Conservation (phyloP, 2,329 filamentous ascomycete species). For the Akanthomyces dipterigenus region DNA sequence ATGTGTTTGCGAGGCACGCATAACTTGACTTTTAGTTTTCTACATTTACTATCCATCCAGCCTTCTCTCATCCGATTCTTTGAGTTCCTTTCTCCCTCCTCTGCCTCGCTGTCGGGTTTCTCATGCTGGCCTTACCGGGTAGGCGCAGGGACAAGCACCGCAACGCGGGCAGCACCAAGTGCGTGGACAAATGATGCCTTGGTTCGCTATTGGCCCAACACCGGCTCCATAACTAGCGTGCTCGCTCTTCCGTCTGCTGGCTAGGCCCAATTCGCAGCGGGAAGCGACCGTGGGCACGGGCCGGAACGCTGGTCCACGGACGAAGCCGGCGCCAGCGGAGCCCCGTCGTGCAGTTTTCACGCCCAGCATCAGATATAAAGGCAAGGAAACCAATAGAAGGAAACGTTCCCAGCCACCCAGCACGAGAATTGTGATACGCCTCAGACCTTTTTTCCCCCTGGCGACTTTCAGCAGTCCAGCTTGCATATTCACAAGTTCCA, state of each 20-base stretch:
- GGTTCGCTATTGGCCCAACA: background rate
- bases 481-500: background rate
- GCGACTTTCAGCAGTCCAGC: background rate
- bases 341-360: background rate
- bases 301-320: background rate
- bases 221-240: background rate
- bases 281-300: conserved; percentile 2
- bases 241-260: background rate
- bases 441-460: background rate
- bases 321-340: conserved; percentile 3
- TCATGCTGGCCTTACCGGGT: too few species aligned
- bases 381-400: background rate
- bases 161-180: too few species aligned
- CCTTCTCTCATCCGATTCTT: too few species aligned
- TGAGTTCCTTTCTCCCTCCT: too few species aligned
- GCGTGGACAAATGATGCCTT: too few species aligned
- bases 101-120: too few species aligned
- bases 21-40: too few species aligned
- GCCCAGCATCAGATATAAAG: background rate
- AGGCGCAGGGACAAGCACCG: too few species aligned
- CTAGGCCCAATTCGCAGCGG: background rate
- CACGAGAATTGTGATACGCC: background rate
- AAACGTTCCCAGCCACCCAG: background rate
- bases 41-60: too few species aligned
- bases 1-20: too few species aligned